Percentiles rank a stretch among this genome's conserved stretches.
Evolutionary conservation across 345 rosid genomes (phyloP).

Genomic region (Citrus unshiu): DNA sequence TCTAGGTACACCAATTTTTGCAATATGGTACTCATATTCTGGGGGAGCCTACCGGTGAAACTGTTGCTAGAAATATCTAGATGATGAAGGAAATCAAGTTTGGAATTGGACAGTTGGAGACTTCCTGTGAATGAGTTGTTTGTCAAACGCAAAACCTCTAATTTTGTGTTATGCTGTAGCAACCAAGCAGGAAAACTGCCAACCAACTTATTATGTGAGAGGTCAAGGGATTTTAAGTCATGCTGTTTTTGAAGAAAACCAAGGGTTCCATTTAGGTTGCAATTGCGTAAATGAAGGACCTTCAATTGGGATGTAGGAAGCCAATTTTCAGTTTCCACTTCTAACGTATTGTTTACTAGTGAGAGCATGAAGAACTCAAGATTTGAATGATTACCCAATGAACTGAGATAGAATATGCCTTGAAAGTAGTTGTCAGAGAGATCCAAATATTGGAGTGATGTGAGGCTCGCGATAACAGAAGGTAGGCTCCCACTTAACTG

Average conservation of each 20-base stretch:
- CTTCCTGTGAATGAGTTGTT: neutral
- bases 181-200: neutral
- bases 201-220: neutral
- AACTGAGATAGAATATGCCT: neutral
- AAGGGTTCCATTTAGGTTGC: neutral
- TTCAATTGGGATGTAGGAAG: conserved; percentile 2
- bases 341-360: neutral
- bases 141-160: neutral
- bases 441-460: neutral
- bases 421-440: neutral
- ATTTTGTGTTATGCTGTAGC: neutral
- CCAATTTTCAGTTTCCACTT: neutral
- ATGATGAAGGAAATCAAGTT: neutral
- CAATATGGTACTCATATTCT: neutral
- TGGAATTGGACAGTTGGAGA: neutral
- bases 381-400: neutral
- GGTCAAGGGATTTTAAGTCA: neutral
- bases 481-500: neutral
- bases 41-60: neutral
- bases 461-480: neutral
- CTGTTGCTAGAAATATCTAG: neutral
- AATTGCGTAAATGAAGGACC: neutral
- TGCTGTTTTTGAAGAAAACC: neutral
- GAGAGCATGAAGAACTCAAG: no score
- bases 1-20: no score